Conservation (phyloP, 2,329 filamentous ascomycete species). For the Xylariaceae sp. region DNA sequence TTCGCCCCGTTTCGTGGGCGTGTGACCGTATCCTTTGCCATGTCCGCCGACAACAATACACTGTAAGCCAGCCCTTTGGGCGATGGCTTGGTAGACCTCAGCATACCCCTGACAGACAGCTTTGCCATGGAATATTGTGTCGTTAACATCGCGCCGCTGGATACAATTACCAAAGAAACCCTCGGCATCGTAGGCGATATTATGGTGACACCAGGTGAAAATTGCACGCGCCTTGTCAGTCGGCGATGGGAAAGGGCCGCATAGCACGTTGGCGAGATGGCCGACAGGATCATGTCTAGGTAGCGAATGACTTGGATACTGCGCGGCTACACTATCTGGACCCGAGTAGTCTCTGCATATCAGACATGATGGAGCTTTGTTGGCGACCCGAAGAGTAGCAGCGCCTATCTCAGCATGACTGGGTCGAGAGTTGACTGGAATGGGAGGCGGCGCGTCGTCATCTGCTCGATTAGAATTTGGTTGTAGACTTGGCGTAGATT, state of each 20-base stretch:
- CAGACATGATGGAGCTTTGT: slow-evolving; percentile 51
- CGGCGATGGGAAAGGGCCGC: slow-evolving; percentile 68
- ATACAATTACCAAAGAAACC: slow-evolving; percentile 72
- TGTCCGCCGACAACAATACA: slow-evolving; percentile 69
- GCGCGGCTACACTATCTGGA: slow-evolving; percentile 71
- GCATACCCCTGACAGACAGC: slow-evolving; percentile 94
- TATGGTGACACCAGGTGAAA: slow-evolving; percentile 94
- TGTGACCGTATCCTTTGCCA: slow-evolving; percentile 80
- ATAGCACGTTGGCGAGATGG: slow-evolving; percentile 73
- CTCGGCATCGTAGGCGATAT: slow-evolving; percentile 76
- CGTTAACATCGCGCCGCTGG: slow-evolving; percentile 60
- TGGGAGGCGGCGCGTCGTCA: slow-evolving; percentile 43
- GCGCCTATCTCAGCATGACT: slow-evolving; percentile 47
- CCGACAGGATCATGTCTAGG: slow-evolving; percentile 60
- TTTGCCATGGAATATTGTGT: slow-evolving; percentile 68
- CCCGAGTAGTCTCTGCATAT: slow-evolving; percentile 82
- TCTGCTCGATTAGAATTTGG: slow-evolving; percentile 28
- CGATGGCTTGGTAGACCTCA: slow-evolving; percentile 72
- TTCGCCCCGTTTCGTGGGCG: slow-evolving; percentile 56
- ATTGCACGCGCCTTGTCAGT: slow-evolving; percentile 92
- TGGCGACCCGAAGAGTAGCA: slow-evolving; percentile 32
- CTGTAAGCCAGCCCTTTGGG: slow-evolving; percentile 72
- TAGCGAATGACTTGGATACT: slow-evolving; percentile 67
- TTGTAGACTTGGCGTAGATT: slow-evolving; percentile 25
- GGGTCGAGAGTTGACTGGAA: slow-evolving; percentile 49